A percentile compares a stretch with the other conserved stretches of the same genome.
Conservation (phyloP, 257 asterid genomes). For the Asclepias syriaca region DNA sequence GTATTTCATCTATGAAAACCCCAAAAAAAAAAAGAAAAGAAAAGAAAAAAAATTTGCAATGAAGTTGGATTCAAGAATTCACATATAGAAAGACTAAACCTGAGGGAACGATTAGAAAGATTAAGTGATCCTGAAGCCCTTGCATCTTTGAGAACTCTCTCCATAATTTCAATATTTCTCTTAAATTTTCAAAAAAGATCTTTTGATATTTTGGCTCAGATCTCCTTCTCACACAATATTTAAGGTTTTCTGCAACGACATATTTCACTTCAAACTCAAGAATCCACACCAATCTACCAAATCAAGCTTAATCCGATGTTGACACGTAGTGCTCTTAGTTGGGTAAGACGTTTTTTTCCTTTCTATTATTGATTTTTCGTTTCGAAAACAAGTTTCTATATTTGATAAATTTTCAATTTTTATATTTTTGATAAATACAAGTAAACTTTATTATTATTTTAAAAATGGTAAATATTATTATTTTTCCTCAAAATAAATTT, state of each 20-base stretch:
- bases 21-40: background rate
- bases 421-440: no score
- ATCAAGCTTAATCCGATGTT: background rate
- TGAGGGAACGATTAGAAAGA: constrained; percentile 90
- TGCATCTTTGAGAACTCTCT: constrained; percentile 79
- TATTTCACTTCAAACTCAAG: background rate
- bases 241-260: background rate
- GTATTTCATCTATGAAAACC: background rate
- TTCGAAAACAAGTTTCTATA: no score
- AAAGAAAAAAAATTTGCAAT: background rate
- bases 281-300: background rate
- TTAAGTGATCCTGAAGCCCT: constrained; percentile 93
- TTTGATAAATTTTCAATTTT: no score
- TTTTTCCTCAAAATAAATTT: no score
- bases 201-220: background rate
- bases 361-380: no score
- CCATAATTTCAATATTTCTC: constrained; percentile 35
- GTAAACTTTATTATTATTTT: no score
- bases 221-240: background rate
- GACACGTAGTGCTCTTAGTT: background rate
- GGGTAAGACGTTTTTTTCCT: background rate
- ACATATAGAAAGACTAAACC: constrained; percentile 27
- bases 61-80: background rate
- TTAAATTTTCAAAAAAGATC: background rate
- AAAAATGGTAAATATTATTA: no score